Base-by-base conservation (phyloP, 148 eudicot genomes). In the Mesembryanthemum crystallinum region DNA sequence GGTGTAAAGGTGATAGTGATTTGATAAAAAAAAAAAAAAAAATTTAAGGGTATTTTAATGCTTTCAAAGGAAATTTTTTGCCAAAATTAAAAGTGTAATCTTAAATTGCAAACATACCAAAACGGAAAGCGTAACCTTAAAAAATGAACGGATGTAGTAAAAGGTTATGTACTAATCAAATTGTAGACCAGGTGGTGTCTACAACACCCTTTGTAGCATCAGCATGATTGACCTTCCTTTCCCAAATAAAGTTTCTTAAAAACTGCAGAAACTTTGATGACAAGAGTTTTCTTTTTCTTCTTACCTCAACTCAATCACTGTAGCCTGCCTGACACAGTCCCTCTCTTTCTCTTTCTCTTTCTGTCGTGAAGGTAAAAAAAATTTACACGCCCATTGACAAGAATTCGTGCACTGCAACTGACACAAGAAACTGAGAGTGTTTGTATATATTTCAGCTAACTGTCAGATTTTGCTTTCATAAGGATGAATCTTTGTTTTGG, bases 301-400 rank as follows among this genome's bases (percentile, higher is more conserved):
- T 68, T 29, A 69, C 72, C 58, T 69, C 72, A 47, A 52, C 57
- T 17, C 57, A 20, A 52, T 52, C n/a, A 52, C 57, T 52, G n/a
- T 52, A 52, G 4, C 57, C 57, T 52, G 57, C 15, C 5, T 10
- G 13, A 52, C n/a, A 52, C 57, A 52, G 2, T n/a, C 72, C 35
- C 14, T 30, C 45, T 28, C 18, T 23, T 45, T 68, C 49, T 1
- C 55, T 45, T 45, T 24, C 29, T n/a, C 27, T 49, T 32, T 49
- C 30, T 69, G 4, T 15, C 12, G 21, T n/a, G 23, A 47, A 35
- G 59, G 58, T 28, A 33, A 15, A 69, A 47, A 52, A 20, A 52
- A 52, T 8, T 15, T 52, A 52, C n/a, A 52, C 28, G 37, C 47
- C 9, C 30, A 8, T 27, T 69, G 35, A 49, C 52, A 28, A 47